These are phyloP conservation scores for Sporothrix inflata DNA, from an alignment of 2,329 filamentous ascomycete species.

Conservation along the genomic window DNA sequence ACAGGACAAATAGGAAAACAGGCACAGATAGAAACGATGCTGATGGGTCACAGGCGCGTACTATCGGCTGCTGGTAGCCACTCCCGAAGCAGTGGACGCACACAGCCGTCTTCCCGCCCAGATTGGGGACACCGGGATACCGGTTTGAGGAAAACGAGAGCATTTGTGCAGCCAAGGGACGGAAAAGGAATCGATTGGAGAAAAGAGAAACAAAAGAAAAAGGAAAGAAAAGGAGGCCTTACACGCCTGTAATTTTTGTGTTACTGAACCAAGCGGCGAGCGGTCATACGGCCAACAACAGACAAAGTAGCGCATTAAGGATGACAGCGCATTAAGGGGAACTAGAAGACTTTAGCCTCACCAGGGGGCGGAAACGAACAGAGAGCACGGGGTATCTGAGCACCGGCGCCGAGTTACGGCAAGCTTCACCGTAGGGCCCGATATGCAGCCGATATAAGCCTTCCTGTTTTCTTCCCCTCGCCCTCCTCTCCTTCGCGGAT, in stretches of 20 bases:
- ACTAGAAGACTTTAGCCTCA: too few species aligned
- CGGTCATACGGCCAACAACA: neutral
- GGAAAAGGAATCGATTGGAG: neutral
- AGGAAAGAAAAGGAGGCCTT: neutral
- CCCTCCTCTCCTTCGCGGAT: neutral
- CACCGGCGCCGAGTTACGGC: neutral
- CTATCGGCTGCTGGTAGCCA: slow-evolving; percentile 6
- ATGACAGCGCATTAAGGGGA: too few species aligned
- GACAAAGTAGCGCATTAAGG: neutral
- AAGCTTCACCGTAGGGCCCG: neutral
- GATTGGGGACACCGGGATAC: neutral
- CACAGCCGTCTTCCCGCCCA: neutral
- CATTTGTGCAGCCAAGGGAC: neutral
- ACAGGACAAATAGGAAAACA: too few species aligned
- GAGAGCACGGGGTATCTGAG: neutral
- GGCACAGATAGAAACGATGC: too few species aligned
- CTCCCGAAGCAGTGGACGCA: neutral
- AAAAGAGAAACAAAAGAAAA: neutral
- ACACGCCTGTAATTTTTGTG: neutral
- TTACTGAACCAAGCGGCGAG: neutral
- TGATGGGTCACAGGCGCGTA: too few species aligned
- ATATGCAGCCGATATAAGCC: neutral
- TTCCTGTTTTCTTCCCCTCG: neutral
- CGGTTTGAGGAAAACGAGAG: neutral
- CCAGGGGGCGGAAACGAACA: neutral